Evolutionary conservation across 1,284 basidiomycete genomes (phyloP), one percentile per base, ranked within the genome.

Genomic region (Ganoderma sinense): DNA sequence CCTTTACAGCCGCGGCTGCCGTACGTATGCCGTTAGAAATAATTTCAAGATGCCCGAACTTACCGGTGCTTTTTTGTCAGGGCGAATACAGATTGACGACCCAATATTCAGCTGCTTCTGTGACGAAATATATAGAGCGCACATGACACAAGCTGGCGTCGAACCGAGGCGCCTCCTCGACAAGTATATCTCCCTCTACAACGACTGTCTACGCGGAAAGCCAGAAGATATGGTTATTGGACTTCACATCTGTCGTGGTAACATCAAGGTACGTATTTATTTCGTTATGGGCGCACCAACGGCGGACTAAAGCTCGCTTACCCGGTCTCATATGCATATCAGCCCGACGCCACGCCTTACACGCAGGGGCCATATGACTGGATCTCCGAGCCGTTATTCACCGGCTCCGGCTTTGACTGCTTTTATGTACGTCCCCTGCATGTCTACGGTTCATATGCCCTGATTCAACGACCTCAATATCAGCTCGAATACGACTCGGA

Each of bases 201-300:
- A 94, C 80, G 84, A 88, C 55, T 89, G 88, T 71, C 84, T 93
- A 13, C 79, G 83, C 63, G 83, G 82, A 65, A 86, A 87, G 48
- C 91, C 91, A 0, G 70, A 74, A 16, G 92, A 94, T 79, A 84
- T 95, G 82, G 85, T 81, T 45, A 80, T 90, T 43, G 88, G 91
- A 7, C 78, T 94, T 18, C 94, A 95, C 77, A 86, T 93, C 73
- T 94, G 93, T 78, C 86, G 93, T 66, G 92, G 93, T 26, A 95
- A 95, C 82, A 93, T 88, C 82, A 90, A 83, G 81, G 87, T 86
- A 59, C 18, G 71, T 18, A 7, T 36, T 36, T 7, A 36, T 36
- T 36, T 7, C 6, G 36, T 36, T 6, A 36, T 36, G 36, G 36
- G n/a, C n/a, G n/a, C n/a, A n/a, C n/a, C n/a, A n/a, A 36, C 2